phyloP scores from a whole-genome alignment of 345 rosid genomes.

The Reutealis trisperma region DNA sequence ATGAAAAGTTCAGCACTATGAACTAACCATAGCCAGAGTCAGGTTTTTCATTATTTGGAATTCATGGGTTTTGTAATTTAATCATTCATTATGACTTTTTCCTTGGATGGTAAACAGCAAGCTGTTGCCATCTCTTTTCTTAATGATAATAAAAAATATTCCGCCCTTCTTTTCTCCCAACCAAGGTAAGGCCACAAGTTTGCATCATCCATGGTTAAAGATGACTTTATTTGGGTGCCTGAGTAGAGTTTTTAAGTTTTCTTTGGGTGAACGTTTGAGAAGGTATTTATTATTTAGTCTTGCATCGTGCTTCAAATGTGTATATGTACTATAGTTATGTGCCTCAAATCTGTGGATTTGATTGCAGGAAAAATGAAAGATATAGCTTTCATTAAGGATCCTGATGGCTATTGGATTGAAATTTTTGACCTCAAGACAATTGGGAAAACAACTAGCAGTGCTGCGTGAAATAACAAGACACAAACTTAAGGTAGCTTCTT shows the following conservation, averaged over 20 bases:
- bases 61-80: neutral
- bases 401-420: constrained; percentile 97
- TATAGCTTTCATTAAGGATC: constrained; percentile 93
- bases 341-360: constrained; percentile 6
- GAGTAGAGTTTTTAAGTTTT: neutral
- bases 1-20: neutral
- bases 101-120: too few species aligned
- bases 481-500: neutral
- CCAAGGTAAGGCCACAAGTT: neutral
- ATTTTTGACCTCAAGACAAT: constrained; percentile 78
- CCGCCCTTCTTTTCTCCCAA: neutral
- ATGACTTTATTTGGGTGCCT: neutral
- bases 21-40: neutral
- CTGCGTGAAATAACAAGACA: constrained; percentile 38
- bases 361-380: constrained; percentile 87
- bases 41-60: neutral
- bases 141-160: too few species aligned
- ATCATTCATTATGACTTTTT: too few species aligned
- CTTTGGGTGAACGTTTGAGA: neutral
- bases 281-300: neutral
- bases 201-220: neutral
- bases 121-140: too few species aligned
- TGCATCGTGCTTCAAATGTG: neutral
- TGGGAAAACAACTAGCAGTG: constrained; percentile 32
- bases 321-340: neutral